These are phyloP conservation scores for Hirsutella thompsonii DNA, from an alignment of 2,329 filamentous ascomycete genomes.

Conservation along the genomic window DNA sequence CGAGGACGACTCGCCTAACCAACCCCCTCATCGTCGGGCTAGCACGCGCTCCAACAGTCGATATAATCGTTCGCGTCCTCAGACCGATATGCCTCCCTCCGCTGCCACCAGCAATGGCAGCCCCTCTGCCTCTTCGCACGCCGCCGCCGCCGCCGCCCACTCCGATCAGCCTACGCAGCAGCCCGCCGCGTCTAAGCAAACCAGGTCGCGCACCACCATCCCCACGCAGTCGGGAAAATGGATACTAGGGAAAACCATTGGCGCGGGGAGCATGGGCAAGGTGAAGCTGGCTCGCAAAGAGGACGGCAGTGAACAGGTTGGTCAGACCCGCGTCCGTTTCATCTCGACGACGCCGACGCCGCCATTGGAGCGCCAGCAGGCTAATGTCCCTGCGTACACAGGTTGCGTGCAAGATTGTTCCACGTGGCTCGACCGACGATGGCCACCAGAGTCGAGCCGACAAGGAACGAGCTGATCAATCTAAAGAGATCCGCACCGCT, in stretches of 20 bases:
- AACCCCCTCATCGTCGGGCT: slow-evolving; percentile 31
- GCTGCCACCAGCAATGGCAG: slow-evolving; percentile 40
- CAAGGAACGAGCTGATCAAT: slow-evolving; percentile 84
- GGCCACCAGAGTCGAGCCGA: slow-evolving; percentile 58
- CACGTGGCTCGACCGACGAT: slow-evolving; percentile 79
- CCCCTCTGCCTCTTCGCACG: slow-evolving; percentile 35
- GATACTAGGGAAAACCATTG: slow-evolving; percentile 92
- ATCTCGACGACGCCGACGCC: not conserved
- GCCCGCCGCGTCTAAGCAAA: slow-evolving; percentile 31
- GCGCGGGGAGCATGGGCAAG: slow-evolving; percentile 97
- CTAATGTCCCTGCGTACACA: slow-evolving; percentile 3
- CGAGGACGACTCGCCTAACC: slow-evolving; percentile 36
- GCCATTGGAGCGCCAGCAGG: too few relatives aligned
- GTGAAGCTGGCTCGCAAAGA: slow-evolving; percentile 89
- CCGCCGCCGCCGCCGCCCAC: slow-evolving; percentile 22
- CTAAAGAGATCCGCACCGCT: slow-evolving; percentile 89
- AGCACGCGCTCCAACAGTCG: slow-evolving; percentile 34
- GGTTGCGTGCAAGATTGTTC: slow-evolving; percentile 97
- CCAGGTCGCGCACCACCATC: slow-evolving; percentile 65
- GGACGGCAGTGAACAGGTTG: slow-evolving; percentile 81
- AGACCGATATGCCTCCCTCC: slow-evolving; percentile 35
- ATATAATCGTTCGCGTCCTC: slow-evolving; percentile 15
- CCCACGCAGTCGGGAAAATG: slow-evolving; percentile 84
- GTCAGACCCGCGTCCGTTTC: slow-evolving; percentile 12
- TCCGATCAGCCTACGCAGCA: slow-evolving; percentile 21